Evolutionary conservation across 2,329 filamentous ascomycete species (phyloP).

Genomic region (Pseudodiploospora longispora): DNA sequence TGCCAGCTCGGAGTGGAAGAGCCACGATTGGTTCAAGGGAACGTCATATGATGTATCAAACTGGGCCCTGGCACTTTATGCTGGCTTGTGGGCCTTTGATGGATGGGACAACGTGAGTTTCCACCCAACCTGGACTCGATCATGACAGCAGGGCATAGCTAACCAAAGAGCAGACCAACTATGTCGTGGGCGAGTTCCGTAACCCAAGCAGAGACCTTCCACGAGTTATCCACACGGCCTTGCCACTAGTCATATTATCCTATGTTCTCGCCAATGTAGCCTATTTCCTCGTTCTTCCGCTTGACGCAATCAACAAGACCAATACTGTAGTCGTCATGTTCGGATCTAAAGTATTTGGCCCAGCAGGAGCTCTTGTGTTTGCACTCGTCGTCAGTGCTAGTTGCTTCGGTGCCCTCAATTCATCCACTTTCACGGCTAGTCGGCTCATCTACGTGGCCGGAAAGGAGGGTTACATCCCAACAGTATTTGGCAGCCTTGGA

Average conservation of each 20-base stretch:
- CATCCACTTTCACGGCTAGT: conserved; percentile 85
- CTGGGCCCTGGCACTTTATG: conserved; percentile 92
- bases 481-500: conserved; percentile 75
- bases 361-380: conserved; percentile 71
- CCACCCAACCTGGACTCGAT: background rate
- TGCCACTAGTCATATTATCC: conserved; percentile 84
- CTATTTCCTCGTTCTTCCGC: conserved; percentile 89
- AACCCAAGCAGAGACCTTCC: conserved; percentile 86
- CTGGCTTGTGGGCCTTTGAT: conserved; percentile 95
- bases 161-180: conserved; percentile 66
- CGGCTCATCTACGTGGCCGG: conserved; percentile 89
- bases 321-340: conserved; percentile 97
- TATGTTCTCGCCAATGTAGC: conserved; percentile 88
- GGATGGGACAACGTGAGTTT: conserved; percentile 91
- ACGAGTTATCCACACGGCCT: conserved; percentile 89
- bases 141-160: background rate
- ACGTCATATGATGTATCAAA: conserved; percentile 72
- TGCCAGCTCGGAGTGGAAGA: conserved; percentile 80
- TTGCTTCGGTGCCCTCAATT: conserved; percentile 92
- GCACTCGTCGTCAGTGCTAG: conserved; percentile 84
- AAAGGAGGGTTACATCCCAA: conserved; percentile 88
- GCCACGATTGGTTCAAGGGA: conserved; percentile 77
- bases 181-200: conserved; percentile 93
- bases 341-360: conserved; percentile 81
- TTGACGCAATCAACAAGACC: conserved; percentile 69